Conservation (phyloP, 1,284 basidiomycete species). For the Boletellus deceptivus region DNA sequence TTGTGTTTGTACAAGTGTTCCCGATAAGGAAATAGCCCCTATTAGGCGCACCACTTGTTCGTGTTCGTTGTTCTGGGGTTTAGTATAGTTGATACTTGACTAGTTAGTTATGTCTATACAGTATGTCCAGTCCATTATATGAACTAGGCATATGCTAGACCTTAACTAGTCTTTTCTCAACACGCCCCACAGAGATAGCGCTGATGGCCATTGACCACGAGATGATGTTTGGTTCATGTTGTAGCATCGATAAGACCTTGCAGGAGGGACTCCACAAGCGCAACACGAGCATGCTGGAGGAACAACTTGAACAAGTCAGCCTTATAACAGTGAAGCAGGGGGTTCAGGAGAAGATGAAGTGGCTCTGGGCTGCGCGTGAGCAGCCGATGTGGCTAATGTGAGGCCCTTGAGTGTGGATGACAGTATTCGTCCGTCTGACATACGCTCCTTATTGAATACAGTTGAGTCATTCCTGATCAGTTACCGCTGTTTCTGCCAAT, state of each 20-base stretch:
- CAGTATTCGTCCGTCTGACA: too few species aligned
- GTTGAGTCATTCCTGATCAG: too few species aligned
- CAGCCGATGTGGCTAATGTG: conserved; percentile 39
- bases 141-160: background rate
- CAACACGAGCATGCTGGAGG: conserved; percentile 55
- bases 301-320: conserved; percentile 50
- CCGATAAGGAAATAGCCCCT: too few species aligned
- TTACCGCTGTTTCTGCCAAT: too few species aligned
- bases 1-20: too few species aligned
- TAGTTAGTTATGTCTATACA: too few species aligned
- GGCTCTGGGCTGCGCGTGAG: conserved; percentile 48
- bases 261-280: conserved; percentile 38
- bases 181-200: conserved; percentile 63
- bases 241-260: conserved; percentile 46
- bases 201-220: conserved; percentile 63
- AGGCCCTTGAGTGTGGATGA: background rate
- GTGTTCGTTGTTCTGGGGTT: too few species aligned
- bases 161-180: conserved; percentile 75
- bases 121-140: background rate
- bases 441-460: too few species aligned
- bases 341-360: conserved; percentile 49
- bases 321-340: conserved; percentile 49
- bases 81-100: too few species aligned
- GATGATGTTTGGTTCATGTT: conserved; percentile 48
- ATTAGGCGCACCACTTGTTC: too few species aligned